phyloP scores from a whole-genome alignment of 352 stramenopile species.

The Peronospora farinosa region DNA sequence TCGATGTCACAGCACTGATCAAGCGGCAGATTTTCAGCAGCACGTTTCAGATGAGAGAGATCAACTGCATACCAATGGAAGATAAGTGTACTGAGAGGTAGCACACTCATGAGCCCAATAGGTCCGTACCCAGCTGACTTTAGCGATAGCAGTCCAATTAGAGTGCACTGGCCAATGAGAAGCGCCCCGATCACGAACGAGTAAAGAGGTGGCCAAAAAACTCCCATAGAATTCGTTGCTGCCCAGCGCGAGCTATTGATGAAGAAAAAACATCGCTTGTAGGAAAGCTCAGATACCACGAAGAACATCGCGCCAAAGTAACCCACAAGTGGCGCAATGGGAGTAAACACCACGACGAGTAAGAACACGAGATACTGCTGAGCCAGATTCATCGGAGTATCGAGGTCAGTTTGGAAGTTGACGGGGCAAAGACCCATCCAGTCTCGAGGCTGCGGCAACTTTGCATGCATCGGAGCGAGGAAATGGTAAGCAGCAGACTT shows the following conservation, averaged over 20 bases:
- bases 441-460: constrained; percentile 36
- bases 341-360: constrained; percentile 62
- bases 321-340: constrained; percentile 63
- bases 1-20: constrained; percentile 64
- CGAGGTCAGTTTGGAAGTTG: constrained; percentile 47
- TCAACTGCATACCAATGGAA: constrained; percentile 61
- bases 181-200: constrained; percentile 57
- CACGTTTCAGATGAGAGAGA: constrained; percentile 40
- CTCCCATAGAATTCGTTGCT: constrained; percentile 48
- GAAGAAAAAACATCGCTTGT: constrained; percentile 63
- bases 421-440: constrained; percentile 55
- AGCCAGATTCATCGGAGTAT: constrained; percentile 50
- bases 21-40: constrained; percentile 48
- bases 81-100: constrained; percentile 52
- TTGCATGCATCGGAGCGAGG: constrained; percentile 47
- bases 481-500: constrained; percentile 39
- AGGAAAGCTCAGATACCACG: constrained; percentile 55
- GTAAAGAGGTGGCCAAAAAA: constrained; percentile 67
- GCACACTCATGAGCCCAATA: constrained; percentile 32
- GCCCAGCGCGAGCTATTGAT: constrained; percentile 58
- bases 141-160: constrained; percentile 63
- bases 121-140: constrained; percentile 46
- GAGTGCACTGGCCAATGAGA: constrained; percentile 51
- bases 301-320: constrained; percentile 67
- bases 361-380: constrained; percentile 72